phyloP scores from a whole-genome alignment of 2,329 filamentous ascomycete species.

The Xylariales sp. region DNA sequence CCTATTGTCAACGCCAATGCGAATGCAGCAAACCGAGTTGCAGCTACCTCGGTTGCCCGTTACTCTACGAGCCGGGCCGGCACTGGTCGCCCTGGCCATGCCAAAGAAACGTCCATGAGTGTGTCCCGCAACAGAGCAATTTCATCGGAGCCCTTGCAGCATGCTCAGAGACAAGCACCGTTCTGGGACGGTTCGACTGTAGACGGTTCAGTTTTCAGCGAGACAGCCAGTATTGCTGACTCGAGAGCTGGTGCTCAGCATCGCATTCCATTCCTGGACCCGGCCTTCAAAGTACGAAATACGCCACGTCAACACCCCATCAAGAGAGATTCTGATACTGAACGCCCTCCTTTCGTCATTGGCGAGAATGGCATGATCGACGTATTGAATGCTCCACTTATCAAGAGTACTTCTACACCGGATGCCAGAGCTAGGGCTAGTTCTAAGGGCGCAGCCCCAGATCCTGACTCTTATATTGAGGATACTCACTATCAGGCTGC shows the following conservation, averaged over 20 bases:
- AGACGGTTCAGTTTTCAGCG: slow-evolving; percentile 28
- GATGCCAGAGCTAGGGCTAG: slow-evolving; percentile 17
- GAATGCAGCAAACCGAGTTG: slow-evolving; percentile 21
- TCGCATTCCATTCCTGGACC: slow-evolving; percentile 15
- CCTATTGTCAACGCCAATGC: slow-evolving; percentile 26
- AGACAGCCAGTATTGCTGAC: slow-evolving; percentile 27
- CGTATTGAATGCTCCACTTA: slow-evolving; percentile 17
- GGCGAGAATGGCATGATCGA: slow-evolving; percentile 25
- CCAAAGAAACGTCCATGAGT: slow-evolving; percentile 20
- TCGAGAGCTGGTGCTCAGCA: slow-evolving; percentile 19
- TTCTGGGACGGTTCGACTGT: slow-evolving; percentile 30
- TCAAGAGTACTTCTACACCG: slow-evolving; percentile 27
- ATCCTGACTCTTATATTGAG: slow-evolving; percentile 8
- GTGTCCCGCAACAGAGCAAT: slow-evolving; percentile 16
- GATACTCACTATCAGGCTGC: slow-evolving; percentile 8
- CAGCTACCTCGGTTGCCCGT: slow-evolving; percentile 16
- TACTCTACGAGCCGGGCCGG: slow-evolving; percentile 13
- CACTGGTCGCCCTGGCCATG: slow-evolving; percentile 16
- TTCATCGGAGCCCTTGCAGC: slow-evolving; percentile 20
- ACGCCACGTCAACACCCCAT: slow-evolving; percentile 20
- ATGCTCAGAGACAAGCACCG: slow-evolving; percentile 17
- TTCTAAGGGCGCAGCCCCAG: slow-evolving; percentile 2
- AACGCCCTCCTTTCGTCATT: slow-evolving; percentile 22
- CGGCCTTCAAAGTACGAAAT: slow-evolving; percentile 18
- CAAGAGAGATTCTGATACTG: slow-evolving; percentile 15